phyloP scores from a whole-genome alignment of 371 early-diverging fungal species.

The Mucor racemosus region DNA sequence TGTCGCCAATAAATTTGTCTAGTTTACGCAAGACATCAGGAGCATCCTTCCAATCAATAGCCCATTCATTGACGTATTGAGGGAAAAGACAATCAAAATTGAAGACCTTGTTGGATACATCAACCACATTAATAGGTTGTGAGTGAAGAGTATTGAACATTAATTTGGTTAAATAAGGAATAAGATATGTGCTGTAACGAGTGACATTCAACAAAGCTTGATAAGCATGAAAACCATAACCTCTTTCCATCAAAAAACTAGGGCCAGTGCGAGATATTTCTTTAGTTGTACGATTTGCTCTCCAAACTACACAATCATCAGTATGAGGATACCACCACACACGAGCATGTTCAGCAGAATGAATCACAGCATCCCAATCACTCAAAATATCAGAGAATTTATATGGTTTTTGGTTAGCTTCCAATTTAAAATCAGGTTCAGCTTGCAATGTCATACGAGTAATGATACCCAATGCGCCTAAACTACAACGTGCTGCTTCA shows the following conservation, averaged over 20 bases:
- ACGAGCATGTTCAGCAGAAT: constrained; percentile 79
- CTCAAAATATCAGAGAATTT: constrained; percentile 61
- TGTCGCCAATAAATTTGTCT: constrained; percentile 59
- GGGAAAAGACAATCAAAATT: constrained; percentile 86
- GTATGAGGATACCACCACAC: constrained; percentile 91
- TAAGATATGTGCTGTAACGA: constrained; percentile 60
- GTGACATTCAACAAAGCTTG: constrained; percentile 70
- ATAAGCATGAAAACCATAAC: constrained; percentile 67
- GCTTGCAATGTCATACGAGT: constrained; percentile 73
- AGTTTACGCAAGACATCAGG: constrained; percentile 68
- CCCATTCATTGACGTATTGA: constrained; percentile 90
- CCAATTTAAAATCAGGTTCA: constrained; percentile 71
- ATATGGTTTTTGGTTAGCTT: constrained; percentile 72
- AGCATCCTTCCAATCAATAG: constrained; percentile 72
- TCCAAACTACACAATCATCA: constrained; percentile 78
- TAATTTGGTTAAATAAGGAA: constrained; percentile 64
- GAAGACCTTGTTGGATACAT: constrained; percentile 75
- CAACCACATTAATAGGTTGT: constrained; percentile 56
- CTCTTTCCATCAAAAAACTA: constrained; percentile 56
- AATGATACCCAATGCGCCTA: constrained; percentile 82
- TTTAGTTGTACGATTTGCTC: constrained; percentile 69
- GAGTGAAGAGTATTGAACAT: constrained; percentile 59
- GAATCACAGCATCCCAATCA: constrained; percentile 59
- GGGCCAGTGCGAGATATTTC: constrained; percentile 30
- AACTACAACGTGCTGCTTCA: constrained; percentile 72